Base-by-base conservation (phyloP, 306 rosid genomes). In the Dalbergia cultrata region DNA sequence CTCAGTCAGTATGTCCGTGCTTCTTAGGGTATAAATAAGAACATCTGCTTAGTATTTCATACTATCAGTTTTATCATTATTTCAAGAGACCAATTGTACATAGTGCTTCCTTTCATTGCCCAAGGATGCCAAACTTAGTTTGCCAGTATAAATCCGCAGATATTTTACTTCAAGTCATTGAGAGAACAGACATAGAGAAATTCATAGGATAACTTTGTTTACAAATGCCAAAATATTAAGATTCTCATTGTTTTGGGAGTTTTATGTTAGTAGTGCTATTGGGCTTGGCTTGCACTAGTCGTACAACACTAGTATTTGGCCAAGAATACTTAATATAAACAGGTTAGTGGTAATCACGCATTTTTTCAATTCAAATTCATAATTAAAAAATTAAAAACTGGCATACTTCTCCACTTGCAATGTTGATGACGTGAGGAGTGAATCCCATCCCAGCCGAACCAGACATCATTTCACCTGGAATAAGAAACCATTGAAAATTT, bases 361-460 rank as follows among this genome's bases (percentile, higher is more conserved):
- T 0, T 58, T 61, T 26, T 3, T 4, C 3, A 26, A 50, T 50
- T 68, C 47, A 72, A 58, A 59, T 77, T 60, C 39, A 75, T 70
- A 75, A 5, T 5, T 37, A 6, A 37, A 11, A 12, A 71, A 66
- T 60, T 73, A 73, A 63, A 33, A n/a, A 11, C 50, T 16, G 35
- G 59, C 89, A 81, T 91, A 95, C 98, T 90, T 95, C 99, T 89
- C 99, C 97, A 74, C 81, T 58, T 70, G 89, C 92, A 81, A 93
- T 85, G 81, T 85, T 76, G 86, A 95, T 90, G 83, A 91, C 73
- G 89, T 91, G 93, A n/a, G 99, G 96, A 71, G 97, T 89, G 85
- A 95, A 93, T 67, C 97, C 97, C 83, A 85, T 86, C 80, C 98
- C 97, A 68, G 98, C 94, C 7, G 98, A 87, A 72, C 90, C 98